phyloP scores from a whole-genome alignment of 73 alveolate genomes.

The Stentor coeruleus region DNA sequence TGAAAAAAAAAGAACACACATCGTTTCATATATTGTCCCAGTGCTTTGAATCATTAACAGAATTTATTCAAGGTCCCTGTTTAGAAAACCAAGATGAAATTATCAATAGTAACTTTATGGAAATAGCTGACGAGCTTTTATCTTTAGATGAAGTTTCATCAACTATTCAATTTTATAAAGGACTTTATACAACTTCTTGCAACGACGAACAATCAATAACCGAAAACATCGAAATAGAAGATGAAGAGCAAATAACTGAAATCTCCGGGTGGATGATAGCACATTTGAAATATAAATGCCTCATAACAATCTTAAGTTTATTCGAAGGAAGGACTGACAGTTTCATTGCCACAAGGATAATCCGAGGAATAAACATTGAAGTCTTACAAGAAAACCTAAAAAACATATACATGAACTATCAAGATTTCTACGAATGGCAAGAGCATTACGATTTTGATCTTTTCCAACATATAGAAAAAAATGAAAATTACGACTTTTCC shows the following conservation, averaged over 20 bases:
- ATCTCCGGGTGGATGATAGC: slow-evolving; percentile 51
- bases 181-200: background rate
- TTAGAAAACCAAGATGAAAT: slow-evolving; percentile 48
- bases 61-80: slow-evolving; percentile 56
- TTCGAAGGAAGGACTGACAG: slow-evolving; percentile 47
- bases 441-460: slow-evolving; percentile 27
- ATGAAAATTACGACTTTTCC: background rate
- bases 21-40: slow-evolving; percentile 36
- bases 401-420: slow-evolving; percentile 38
- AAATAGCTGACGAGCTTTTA: slow-evolving; percentile 47
- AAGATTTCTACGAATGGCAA: slow-evolving; percentile 22
- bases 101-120: slow-evolving; percentile 46
- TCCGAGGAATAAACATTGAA: slow-evolving; percentile 44
- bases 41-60: slow-evolving; percentile 54
- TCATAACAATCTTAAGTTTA: slow-evolving; percentile 44
- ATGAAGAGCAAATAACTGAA: too few relatives aligned
- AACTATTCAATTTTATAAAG: background rate
- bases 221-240: background rate
- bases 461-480: slow-evolving; percentile 33
- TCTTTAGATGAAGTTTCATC: slow-evolving; percentile 23
- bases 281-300: slow-evolving; percentile 50
- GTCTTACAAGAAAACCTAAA: slow-evolving; percentile 40
- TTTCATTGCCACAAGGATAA: slow-evolving; percentile 44
- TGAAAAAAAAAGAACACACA: slow-evolving; percentile 16
- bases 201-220: background rate